phyloP scores from a whole-genome alignment of 2,329 filamentous ascomycete genomes.

The Ophiostoma himal-ulmi region DNA sequence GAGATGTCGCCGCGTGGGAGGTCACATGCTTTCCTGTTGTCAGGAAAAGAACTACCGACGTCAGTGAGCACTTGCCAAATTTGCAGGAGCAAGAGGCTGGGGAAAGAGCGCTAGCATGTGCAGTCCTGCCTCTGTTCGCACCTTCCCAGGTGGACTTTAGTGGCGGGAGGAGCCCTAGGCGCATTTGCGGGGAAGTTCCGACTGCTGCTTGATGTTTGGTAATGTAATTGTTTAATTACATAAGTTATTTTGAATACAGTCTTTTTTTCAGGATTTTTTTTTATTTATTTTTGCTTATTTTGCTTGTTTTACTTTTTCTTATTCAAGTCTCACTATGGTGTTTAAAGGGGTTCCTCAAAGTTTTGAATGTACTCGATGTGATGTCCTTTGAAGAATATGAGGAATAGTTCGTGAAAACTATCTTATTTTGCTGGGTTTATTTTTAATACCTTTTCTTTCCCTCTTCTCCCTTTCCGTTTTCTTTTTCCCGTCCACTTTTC shows the following conservation, averaged over 20 bases:
- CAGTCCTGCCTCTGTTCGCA: background rate
- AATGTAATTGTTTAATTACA: background rate
- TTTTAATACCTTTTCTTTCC: no score
- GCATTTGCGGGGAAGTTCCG: conserved; percentile 17
- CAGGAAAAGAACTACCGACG: conserved; percentile 15
- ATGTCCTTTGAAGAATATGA: no score
- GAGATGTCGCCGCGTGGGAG: background rate
- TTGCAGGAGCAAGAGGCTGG: conserved; percentile 11
- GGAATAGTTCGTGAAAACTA: no score
- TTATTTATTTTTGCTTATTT: background rate
- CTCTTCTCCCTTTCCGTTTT: no score
- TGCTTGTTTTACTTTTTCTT: background rate
- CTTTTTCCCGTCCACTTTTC: no score
- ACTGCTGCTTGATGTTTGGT: background rate
- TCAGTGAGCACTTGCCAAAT: conserved; percentile 12
- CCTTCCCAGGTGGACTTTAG: conserved; percentile 11
- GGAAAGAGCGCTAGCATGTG: conserved; percentile 17
- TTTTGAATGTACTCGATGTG: no score
- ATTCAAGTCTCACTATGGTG: background rate
- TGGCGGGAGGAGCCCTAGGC: conserved; percentile 17
- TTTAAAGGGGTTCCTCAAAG: background rate
- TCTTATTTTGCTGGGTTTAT: no score
- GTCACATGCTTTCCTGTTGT: conserved; percentile 20
- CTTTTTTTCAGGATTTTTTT: background rate
- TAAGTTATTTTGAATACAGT: background rate